These are phyloP conservation scores for Murraya paniculata DNA, from an alignment of 345 rosid species.

Conservation along the genomic window DNA sequence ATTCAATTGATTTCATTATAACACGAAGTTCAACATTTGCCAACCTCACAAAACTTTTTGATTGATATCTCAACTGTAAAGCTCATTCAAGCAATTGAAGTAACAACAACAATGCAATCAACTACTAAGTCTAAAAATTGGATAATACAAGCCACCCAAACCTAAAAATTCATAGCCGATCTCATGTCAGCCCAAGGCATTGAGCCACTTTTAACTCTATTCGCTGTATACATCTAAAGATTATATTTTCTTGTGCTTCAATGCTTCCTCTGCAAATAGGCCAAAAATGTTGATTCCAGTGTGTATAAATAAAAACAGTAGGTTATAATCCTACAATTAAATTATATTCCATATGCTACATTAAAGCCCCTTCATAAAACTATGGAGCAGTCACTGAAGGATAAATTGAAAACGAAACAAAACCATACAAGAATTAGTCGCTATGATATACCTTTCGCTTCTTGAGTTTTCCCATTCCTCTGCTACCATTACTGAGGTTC, in stretches of 20 bases:
- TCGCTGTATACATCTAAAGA: neutral
- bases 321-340: neutral
- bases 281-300: neutral
- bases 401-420: neutral
- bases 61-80: neutral
- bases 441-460: conserved; percentile 56
- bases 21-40: neutral
- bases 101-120: neutral
- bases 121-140: neutral
- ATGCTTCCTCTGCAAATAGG: conserved; percentile 25
- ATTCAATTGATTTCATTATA: neutral
- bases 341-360: neutral
- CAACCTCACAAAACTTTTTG: neutral
- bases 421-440: neutral
- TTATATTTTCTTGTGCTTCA: conserved; percentile 10
- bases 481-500: conserved; percentile 21
- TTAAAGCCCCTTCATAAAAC: neutral
- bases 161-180: neutral
- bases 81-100: neutral
- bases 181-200: neutral
- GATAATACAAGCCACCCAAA: neutral
- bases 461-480: conserved; percentile 46
- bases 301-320: neutral
- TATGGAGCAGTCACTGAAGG: neutral
- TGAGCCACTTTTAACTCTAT: neutral